Evolutionary conservation across 129 eudicot species (phyloP), one percentile per base, ranked within the genome.

Genomic region (Smallanthus sonchifolius): DNA sequence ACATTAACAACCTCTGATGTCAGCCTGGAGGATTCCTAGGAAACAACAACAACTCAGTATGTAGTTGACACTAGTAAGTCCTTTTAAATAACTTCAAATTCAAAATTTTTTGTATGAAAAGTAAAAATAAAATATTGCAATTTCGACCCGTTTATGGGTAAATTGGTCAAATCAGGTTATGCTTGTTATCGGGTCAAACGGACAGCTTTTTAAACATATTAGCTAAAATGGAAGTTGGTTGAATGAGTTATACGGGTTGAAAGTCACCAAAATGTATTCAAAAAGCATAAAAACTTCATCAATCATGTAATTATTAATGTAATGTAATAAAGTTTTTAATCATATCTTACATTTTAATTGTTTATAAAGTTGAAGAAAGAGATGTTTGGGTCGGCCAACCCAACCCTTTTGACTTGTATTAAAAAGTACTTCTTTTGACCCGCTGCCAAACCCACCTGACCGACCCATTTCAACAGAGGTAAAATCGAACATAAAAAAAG

Each of bases 41-140:
- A 63, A 62, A 74, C 68, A 13, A 13, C n/a, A 20, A 40, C 51
- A 0, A 2, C 87, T 47, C 82, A 66, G 79, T 61, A 75, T 63
- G 75, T 73, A n/a, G 63, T 20, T 73, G 82, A 84, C 57, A 47
- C 76, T 39, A 19, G 95, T 92, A 74, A 89, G 94, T 82, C 61
- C n/a, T 62, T 54, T 35, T 35, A 3, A 54, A 38, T 17, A 39
- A 67, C 68, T 55, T 6, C 4, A 30, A 43, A 45, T 16, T n/a
- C n/a, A n/a, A n/a, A 61, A 10, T 34, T 61, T n/a, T n/a, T n/a
- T n/a, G n/a, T n/a, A n/a, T n/a, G n/a, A n/a, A n/a, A n/a, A n/a
- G n/a, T n/a, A n/a, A n/a, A 0, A 13, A 34, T 32, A 5, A 57
- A 4, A 0, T 17, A 28, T 9, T n/a, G 36, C 56, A 49, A 49